These are phyloP conservation scores for Lipomyces mesembrius DNA, from an alignment of 805 yeast genomes.

Conservation along the genomic window DNA sequence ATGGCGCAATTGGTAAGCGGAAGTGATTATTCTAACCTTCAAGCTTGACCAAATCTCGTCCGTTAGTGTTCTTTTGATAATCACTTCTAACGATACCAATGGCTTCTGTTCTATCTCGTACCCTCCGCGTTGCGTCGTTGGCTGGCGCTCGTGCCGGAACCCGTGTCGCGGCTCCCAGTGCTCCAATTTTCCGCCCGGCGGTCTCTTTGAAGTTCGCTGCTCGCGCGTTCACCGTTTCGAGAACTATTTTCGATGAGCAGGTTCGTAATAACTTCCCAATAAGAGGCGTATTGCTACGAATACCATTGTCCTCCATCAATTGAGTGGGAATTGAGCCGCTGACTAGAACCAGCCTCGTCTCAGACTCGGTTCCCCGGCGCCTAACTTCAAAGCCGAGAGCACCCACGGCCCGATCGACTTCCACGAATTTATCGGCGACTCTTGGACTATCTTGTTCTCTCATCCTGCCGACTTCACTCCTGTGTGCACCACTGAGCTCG, in stretches of 20 bases:
- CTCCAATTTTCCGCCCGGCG: constrained; percentile 7
- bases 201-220: background rate
- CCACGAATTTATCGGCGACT: constrained; percentile 83
- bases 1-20: background rate
- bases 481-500: constrained; percentile 94
- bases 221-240: constrained; percentile 28
- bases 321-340: background rate
- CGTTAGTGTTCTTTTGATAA: background rate
- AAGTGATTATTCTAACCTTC: background rate
- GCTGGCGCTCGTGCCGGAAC: constrained; percentile 7
- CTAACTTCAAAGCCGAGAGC: constrained; percentile 82
- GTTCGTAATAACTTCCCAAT: background rate
- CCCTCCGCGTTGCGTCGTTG: constrained; percentile 8
- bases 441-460: constrained; percentile 87
- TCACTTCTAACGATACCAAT: constrained; percentile 1
- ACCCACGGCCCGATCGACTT: constrained; percentile 83
- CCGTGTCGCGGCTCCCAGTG: constrained; percentile 14
- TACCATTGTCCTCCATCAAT: background rate
- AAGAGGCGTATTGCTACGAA: background rate
- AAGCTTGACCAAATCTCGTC: too few species aligned
- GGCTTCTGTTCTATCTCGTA: constrained; percentile 18
- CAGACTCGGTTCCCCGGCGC: constrained; percentile 84
- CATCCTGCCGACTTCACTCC: constrained; percentile 98
- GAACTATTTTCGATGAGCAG: constrained; percentile 19
- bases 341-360: constrained; percentile 48